Evolutionary conservation across 441 rosid species (phyloP), one percentile per base, ranked within the genome.

Genomic region (Bocquillonia castaneifolia): DNA sequence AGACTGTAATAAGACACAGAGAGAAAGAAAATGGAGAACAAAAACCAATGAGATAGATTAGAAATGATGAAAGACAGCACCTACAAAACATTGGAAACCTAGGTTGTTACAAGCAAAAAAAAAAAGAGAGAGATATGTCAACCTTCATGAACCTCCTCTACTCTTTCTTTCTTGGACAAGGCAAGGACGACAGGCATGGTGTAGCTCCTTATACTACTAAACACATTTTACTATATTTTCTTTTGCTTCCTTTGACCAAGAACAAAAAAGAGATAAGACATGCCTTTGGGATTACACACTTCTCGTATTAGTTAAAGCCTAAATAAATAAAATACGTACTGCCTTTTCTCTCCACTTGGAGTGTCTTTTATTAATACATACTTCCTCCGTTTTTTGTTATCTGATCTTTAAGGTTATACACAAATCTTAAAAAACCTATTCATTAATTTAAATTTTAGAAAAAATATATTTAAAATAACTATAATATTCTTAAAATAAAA

Each of bases 271-370:
- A 42, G 66, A 78, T 75, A 66, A 72, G 82, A 84, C 85, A 81
- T 77, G 85, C 87, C 81, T 79, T 77, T 68, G 81, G 87, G 82
- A 77, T 81, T 76, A 72, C 79, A 67, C 76, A 69, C 60, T 71
- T 58, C 34, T 54, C 36, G 61, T 72, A 55, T 18, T 40, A 63
- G 48, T 36, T 22, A 69, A 70, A 52, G 34, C 74, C 72, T 31
- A 40, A 6, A 59, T n/a, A n/a, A n/a, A n/a, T n/a, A n/a, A n/a
- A n/a, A n/a, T n/a, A n/a, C n/a, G n/a, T n/a, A n/a, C n/a, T n/a
- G n/a, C n/a, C n/a, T n/a, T n/a, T n/a, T n/a, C n/a, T n/a, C n/a
- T n/a, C n/a, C n/a, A n/a, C n/a, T n/a, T n/a, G n/a, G n/a, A n/a
- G n/a, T n/a, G n/a, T n/a, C n/a, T n/a, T n/a, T n/a, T n/a, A n/a